Evolutionary conservation across 208 protist species (phyloP).

Genomic region (Leishmania lainsoni): DNA sequence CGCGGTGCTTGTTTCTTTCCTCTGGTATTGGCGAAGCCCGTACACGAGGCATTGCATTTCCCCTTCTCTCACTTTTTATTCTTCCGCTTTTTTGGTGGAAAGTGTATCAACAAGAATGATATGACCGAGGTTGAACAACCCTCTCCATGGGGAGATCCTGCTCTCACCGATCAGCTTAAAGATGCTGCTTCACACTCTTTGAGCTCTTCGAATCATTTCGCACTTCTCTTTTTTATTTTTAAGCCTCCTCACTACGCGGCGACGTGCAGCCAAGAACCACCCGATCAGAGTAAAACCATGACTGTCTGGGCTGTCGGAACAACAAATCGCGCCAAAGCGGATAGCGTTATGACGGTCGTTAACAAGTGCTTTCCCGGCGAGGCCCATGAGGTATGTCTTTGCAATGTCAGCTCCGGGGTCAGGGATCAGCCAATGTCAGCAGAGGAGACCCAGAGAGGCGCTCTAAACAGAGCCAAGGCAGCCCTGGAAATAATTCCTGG

Average conservation of each 20-base stretch:
- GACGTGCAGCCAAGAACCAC: background rate
- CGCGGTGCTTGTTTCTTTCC: background rate
- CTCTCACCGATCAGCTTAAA: background rate
- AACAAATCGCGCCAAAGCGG: conserved; percentile 77
- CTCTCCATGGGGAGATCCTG: background rate
- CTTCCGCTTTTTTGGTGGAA: background rate
- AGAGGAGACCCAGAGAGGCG: conserved; percentile 66
- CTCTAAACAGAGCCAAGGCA: conserved; percentile 50
- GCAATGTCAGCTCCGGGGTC: conserved; percentile 56
- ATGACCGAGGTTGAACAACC: background rate
- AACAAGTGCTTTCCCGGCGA: conserved; percentile 62
- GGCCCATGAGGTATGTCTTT: conserved; percentile 45
- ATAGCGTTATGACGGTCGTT: conserved; percentile 45
- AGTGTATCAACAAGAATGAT: background rate
- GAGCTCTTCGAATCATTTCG: background rate
- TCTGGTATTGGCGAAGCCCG: background rate
- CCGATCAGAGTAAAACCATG: conserved; percentile 9
- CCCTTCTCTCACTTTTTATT: background rate
- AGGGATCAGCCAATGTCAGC: conserved; percentile 75
- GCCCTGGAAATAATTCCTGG: conserved; percentile 49
- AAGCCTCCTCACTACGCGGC: background rate
- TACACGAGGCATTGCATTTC: background rate
- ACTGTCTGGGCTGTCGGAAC: conserved; percentile 73
- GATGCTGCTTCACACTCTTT: background rate
- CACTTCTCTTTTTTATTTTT: conserved; percentile 12